Percentiles rank a stretch among this genome's conserved stretches.
These are phyloP conservation scores for Zygotorulaspora sp. DNA, from an alignment of 805 yeast genomes.

Conservation along the genomic window DNA sequence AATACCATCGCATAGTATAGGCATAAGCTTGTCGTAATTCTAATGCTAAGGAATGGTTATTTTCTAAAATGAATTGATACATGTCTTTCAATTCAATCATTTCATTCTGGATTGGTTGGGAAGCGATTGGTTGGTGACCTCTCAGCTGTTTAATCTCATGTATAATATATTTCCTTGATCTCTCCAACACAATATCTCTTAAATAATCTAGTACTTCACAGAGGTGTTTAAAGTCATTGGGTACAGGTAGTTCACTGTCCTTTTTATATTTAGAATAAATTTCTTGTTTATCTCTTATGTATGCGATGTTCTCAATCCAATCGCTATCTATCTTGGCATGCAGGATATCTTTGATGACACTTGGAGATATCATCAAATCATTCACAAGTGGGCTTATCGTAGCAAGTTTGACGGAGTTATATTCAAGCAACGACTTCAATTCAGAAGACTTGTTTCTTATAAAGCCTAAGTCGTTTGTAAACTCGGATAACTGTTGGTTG, in stretches of 20 bases:
- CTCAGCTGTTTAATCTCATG: conserved; percentile 64
- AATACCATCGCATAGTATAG: conserved; percentile 92
- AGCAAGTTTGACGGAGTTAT: conserved; percentile 45
- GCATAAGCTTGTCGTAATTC: conserved; percentile 78
- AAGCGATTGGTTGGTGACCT: conserved; percentile 51
- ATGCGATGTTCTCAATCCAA: conserved; percentile 65
- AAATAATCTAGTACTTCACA: conserved; percentile 42
- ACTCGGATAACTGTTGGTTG: conserved; percentile 49
- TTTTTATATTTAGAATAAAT: conserved; percentile 44
- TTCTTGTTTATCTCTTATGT: conserved; percentile 53
- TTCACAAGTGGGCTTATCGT: conserved; percentile 70
- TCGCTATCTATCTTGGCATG: conserved; percentile 50
- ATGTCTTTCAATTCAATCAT: conserved; percentile 60
- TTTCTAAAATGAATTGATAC: conserved; percentile 50
- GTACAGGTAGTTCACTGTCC: conserved; percentile 11
- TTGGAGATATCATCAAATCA: conserved; percentile 73
- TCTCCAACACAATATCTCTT: conserved; percentile 61
- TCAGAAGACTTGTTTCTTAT: conserved; percentile 51
- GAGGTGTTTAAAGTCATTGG: conserved; percentile 28
- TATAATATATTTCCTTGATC: conserved; percentile 67
- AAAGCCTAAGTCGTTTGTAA: conserved; percentile 58
- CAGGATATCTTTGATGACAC: conserved; percentile 52
- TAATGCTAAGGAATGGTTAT: conserved; percentile 58
- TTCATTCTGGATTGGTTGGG: conserved; percentile 69
- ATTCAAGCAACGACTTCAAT: conserved; percentile 44